Evolutionary conservation across 23 red algal species (phyloP).

Genomic region (Gracilariopsis chorda): DNA sequence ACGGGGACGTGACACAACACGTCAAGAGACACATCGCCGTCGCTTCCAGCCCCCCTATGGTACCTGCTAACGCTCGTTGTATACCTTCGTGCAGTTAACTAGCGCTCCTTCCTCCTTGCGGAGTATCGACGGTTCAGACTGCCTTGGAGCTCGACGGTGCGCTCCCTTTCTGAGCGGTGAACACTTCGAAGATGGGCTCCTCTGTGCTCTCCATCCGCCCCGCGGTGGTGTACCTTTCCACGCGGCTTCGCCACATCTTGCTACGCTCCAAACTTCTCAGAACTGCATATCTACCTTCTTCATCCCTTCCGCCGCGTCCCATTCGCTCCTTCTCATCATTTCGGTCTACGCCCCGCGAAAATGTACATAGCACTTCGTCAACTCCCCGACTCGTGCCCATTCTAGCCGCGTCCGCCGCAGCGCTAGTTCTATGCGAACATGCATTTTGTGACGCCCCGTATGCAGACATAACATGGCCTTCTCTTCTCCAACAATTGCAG

Average conservation of each 20-base stretch:
- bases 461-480: neutral
- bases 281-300: too few species aligned
- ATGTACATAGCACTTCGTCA: neutral
- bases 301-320: too few species aligned
- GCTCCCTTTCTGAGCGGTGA: too few species aligned
- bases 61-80: too few species aligned
- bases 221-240: neutral
- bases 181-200: neutral
- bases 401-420: neutral
- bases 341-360: too few species aligned
- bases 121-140: too few species aligned
- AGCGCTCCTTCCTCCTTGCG: too few species aligned
- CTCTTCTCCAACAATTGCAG: neutral
- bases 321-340: too few species aligned
- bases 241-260: neutral
- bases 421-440: neutral
- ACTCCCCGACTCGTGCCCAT: neutral
- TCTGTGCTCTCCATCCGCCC: neutral
- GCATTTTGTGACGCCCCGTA: neutral
- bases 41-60: conserved; percentile 20
- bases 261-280: neutral
- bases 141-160: too few species aligned
- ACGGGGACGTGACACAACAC: too few species aligned
- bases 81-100: too few species aligned
- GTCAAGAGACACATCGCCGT: neutral